phyloP scores from a whole-genome alignment of 495 filamentous ascomycete species.

The Xylaria grammica region DNA sequence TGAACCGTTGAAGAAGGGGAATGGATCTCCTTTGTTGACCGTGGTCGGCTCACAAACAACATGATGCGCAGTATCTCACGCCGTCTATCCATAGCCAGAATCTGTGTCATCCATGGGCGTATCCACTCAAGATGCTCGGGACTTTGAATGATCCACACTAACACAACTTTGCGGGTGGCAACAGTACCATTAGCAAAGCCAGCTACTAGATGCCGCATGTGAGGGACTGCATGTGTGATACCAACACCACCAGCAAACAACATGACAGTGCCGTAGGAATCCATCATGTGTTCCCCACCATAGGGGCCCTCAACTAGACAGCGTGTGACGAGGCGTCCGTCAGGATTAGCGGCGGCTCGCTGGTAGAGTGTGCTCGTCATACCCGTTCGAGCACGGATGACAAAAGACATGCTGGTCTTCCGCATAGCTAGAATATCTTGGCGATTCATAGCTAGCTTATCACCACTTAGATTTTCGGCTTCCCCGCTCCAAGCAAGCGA shows the following conservation, averaged over 20 bases:
- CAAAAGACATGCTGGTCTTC: conserved; percentile 74
- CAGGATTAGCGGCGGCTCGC: conserved; percentile 63
- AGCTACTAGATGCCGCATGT: conserved; percentile 74
- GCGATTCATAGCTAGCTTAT: conserved; percentile 61
- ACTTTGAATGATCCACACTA: conserved; percentile 90
- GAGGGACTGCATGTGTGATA: conserved; percentile 85
- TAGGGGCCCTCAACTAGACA: conserved; percentile 86
- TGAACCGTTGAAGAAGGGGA: conserved; percentile 81
- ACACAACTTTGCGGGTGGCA: conserved; percentile 77
- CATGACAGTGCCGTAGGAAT: conserved; percentile 84
- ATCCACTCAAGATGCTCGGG: conserved; percentile 94
- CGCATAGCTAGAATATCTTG: conserved; percentile 60
- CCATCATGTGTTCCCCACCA: conserved; percentile 66
- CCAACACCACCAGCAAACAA: conserved; percentile 88
- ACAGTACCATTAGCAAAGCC: conserved; percentile 71
- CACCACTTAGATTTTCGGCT: conserved; percentile 47
- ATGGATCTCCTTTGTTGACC: conserved; percentile 78
- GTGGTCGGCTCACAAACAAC: conserved; percentile 88
- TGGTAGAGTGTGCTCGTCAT: conserved; percentile 81
- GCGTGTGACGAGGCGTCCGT: conserved; percentile 62
- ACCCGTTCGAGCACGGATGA: conserved; percentile 78
- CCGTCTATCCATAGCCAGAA: conserved; percentile 80
- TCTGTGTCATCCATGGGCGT: conserved; percentile 92
- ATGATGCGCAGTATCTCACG: conserved; percentile 83
- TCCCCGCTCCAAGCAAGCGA: conserved; percentile 69